Base-by-base conservation (phyloP, 169 alveolate genomes). In the Eimeria falciformis region DNA sequence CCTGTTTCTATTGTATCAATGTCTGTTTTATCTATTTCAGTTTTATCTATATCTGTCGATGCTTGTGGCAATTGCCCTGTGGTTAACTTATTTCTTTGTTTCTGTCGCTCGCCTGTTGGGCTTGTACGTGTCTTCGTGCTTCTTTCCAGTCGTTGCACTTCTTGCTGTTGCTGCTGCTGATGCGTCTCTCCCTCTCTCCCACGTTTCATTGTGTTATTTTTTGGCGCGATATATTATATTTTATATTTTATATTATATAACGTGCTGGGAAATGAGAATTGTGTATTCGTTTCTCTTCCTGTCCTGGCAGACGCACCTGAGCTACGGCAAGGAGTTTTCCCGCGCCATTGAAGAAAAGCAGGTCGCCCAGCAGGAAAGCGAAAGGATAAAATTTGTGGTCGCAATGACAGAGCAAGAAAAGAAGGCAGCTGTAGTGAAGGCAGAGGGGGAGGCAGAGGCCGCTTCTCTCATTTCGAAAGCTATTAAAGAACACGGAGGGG, bases 371-470 rank as follows among this genome's bases (percentile, higher is more conserved):
- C 99, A 99, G 95, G 99, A 98, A 68, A 99, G 99, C 56, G 99
- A 99, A 94, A 93, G 99, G 75, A 98, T 98, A 50, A 98, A 98
- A 95, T 99, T 98, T 91, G 93, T 98, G 65, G 99, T 99, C 27
- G 98, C 97, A 91, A 96, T 97, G 95, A 98, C 99, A 18, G 99
- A 97, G 83, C 99, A 99, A 91, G 99, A 98, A 94, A 98, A 98
- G 95, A 96, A 97, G 71, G 98, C 99, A 43, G 99, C 99, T 14
- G 98, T 99, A 43, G 98, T 99, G 33, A 97, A 95, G 83, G 99
- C 99, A 2, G 97, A 98, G 94, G 99, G 99, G 68, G 99, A 99
- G 95, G 99, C 99, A 33, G 98, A 97, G 93, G 99, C 99, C n/a
- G 99, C 99, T n/a, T 97, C 97, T 77, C 94, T 96, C 65, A 97